Conservation (phyloP, 257 asterid species). For the Solanum etuberosum region DNA sequence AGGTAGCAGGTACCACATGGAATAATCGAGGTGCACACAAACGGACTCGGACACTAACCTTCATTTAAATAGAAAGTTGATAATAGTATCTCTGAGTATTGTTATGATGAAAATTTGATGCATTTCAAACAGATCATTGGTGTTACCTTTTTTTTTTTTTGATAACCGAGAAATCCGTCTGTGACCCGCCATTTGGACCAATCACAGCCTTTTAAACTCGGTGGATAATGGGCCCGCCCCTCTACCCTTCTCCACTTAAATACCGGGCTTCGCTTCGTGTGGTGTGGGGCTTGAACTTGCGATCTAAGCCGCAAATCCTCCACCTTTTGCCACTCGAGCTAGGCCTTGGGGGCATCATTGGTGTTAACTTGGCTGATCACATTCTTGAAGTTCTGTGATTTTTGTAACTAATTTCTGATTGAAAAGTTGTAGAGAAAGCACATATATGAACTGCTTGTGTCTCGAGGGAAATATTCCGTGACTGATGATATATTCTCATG, state of each 20-base stretch:
- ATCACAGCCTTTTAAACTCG: too few relatives aligned
- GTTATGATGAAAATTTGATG: neutral
- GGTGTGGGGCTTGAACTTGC: too few relatives aligned
- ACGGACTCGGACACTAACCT: neutral
- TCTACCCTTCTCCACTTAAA: too few relatives aligned
- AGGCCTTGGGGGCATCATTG: neutral
- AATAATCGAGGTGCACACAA: neutral
- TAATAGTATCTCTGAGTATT: neutral
- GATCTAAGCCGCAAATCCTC: too few relatives aligned
- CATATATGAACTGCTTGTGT: neutral
- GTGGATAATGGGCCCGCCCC: too few relatives aligned
- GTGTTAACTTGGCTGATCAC: neutral
- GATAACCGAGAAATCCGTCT: too few relatives aligned
- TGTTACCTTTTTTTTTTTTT: neutral
- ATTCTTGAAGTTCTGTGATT: neutral
- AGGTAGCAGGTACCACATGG: neutral
- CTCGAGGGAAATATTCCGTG: neutral
- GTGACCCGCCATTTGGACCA: too few relatives aligned
- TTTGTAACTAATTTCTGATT: neutral
- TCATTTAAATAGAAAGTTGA: neutral
- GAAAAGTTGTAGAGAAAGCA: neutral
- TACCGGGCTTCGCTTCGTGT: rapidly evolving
- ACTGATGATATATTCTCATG: neutral
- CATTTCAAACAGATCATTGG: neutral
- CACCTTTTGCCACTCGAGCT: too few relatives aligned